Percentiles rank a stretch among this genome's conserved stretches.
Evolutionary conservation across 169 alveolate genomes (phyloP).

Genomic region (Besnoitia besnoiti): DNA sequence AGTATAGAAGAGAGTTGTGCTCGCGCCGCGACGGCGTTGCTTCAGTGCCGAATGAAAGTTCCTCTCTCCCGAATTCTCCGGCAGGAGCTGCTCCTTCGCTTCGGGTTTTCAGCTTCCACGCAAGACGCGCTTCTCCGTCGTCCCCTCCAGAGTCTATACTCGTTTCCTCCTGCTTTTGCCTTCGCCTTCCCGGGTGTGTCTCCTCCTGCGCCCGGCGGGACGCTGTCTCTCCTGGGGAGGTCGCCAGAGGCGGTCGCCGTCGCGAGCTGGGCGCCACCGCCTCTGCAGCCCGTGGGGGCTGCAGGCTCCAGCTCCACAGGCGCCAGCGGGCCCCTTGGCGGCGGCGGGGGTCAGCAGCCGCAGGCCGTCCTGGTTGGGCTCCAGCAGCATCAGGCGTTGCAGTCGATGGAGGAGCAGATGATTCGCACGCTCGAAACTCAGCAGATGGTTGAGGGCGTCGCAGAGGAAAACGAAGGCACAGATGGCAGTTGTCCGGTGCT

Average conservation of each 20-base stretch:
- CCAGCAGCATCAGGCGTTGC: constrained; percentile 43
- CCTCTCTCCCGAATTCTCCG: constrained; percentile 19
- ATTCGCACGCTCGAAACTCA: not conserved
- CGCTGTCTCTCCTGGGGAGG: not conserved
- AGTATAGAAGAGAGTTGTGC: constrained; percentile 14
- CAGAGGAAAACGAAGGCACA: not conserved
- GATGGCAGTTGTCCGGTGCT: not conserved
- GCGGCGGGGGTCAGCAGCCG: not conserved
- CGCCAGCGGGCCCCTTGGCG: not conserved
- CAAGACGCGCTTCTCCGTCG: not conserved
- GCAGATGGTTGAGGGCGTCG: not conserved
- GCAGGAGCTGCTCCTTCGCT: constrained; percentile 16
- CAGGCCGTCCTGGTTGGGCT: constrained; percentile 25
- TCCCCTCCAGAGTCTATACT: not conserved
- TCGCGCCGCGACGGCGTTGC: constrained; percentile 18
- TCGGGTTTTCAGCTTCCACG: not conserved
- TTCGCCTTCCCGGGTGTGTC: not conserved
- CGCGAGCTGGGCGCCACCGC: not conserved
- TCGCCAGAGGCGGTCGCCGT: not conserved
- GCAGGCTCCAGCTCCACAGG: not conserved
- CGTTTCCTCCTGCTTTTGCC: not conserved
- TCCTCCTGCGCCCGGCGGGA: not conserved
- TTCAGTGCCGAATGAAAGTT: not conserved
- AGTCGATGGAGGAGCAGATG: constrained; percentile 41
- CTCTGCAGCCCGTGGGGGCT: not conserved